A percentile compares a stretch with the other conserved stretches of the same genome.
These are phyloP conservation scores for Boeremia lycopersici DNA, from an alignment of 2,329 filamentous ascomycete genomes.

Conservation along the genomic window DNA sequence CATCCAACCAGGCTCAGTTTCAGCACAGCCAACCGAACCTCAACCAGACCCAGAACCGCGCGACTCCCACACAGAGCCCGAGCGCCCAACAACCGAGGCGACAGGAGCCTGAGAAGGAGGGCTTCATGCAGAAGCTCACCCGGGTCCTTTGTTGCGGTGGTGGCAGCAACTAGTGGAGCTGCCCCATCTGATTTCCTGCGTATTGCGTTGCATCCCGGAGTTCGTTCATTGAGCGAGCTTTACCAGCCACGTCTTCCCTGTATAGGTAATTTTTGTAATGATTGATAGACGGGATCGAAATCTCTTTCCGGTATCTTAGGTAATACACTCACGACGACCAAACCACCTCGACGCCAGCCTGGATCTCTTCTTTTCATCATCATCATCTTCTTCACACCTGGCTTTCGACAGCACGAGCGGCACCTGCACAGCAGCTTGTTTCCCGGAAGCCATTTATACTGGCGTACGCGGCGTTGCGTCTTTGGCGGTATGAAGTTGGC, in stretches of 20 bases:
- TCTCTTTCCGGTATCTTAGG: conserved; percentile 40
- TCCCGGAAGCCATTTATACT: conserved; percentile 28
- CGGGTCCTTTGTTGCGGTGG: conserved; percentile 84
- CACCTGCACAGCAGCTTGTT: conserved; percentile 28
- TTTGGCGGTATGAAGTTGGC: conserved; percentile 27
- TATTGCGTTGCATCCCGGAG: conserved; percentile 44
- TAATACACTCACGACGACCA: conserved; percentile 44
- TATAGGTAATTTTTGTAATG: conserved; percentile 51
- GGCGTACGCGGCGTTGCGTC: conserved; percentile 38
- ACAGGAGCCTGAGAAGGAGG: conserved; percentile 69
- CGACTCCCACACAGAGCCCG: conserved; percentile 51
- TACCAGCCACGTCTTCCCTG: conserved; percentile 41
- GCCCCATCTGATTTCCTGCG: conserved; percentile 23
- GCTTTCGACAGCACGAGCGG: conserved; percentile 28
- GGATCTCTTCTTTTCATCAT: conserved; percentile 36
- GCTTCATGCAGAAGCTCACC: conserved; percentile 89
- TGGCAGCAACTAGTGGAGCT: conserved; percentile 32
- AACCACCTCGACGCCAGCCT: conserved; percentile 32
- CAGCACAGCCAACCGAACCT: conserved; percentile 93
- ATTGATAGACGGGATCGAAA: conserved; percentile 49
- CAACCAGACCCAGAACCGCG: conserved; percentile 58
- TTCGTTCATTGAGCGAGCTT: conserved; percentile 43
- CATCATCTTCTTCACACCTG: conserved; percentile 26
- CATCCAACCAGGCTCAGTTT: conserved; percentile 91
- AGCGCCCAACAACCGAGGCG: conserved; percentile 60